Conservation (phyloP, 2,329 filamentous ascomycete species). For the Penicillium sp. region DNA sequence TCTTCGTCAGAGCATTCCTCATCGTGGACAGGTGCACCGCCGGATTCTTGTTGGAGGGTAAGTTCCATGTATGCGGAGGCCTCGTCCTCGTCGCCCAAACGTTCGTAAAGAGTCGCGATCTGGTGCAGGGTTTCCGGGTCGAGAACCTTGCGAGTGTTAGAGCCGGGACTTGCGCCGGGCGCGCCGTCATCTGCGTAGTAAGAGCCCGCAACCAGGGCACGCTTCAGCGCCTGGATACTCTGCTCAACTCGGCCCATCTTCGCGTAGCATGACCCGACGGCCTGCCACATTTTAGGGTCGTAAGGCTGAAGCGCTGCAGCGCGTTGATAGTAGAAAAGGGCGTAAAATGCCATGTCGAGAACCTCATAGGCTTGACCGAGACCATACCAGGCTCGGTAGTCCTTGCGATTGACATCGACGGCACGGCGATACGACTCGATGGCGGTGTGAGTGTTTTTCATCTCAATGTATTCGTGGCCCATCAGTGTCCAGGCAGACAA, state of each 20-base stretch:
- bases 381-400: constrained; percentile 98
- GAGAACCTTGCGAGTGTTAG: constrained; percentile 54
- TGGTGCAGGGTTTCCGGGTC: constrained; percentile 89
- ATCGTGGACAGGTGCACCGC: constrained; percentile 46
- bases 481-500: constrained; percentile 97
- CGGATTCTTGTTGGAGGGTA: constrained; percentile 87
- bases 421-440: constrained; percentile 96
- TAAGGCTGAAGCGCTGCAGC: constrained; percentile 90
- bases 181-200: constrained; percentile 61
- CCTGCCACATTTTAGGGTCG: constrained; percentile 99
- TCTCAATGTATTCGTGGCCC: constrained; percentile 97
- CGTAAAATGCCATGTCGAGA: constrained; percentile 96
- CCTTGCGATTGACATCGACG: constrained; percentile 91
- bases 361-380: constrained; percentile 96
- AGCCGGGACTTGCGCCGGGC: constrained; percentile 19
- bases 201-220: constrained; percentile 81
- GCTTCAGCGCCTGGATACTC: constrained; percentile 91
- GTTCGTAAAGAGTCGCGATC: constrained; percentile 86
- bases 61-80: constrained; percentile 94
- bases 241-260: constrained; percentile 85
- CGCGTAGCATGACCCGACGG: constrained; percentile 85
- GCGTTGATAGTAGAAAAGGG: constrained; percentile 95
- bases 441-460: constrained; percentile 97
- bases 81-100: constrained; percentile 71
- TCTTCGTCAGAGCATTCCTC: constrained; percentile 27